phyloP scores from a whole-genome alignment of 345 rosid species.

The Salix dunnii region DNA sequence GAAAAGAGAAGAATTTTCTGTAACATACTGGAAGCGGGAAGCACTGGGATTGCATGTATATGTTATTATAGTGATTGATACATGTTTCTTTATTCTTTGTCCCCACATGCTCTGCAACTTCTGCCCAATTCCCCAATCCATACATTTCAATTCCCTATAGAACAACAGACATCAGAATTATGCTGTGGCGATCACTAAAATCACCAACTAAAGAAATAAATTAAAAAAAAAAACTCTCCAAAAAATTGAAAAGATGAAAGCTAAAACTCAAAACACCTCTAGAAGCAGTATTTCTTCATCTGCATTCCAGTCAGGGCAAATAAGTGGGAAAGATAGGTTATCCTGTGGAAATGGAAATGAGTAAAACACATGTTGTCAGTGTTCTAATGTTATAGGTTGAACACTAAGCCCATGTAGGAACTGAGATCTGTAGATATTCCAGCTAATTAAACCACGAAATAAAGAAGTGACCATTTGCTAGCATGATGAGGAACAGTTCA shows the following conservation, averaged over 20 bases:
- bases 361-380: background rate
- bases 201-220: background rate
- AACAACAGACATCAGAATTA: background rate
- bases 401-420: background rate
- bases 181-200: background rate
- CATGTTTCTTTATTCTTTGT: slow-evolving; percentile 90
- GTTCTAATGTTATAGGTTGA: background rate
- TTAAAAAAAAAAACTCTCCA: background rate
- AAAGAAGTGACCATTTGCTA: background rate
- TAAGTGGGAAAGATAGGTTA: slow-evolving; percentile 78
- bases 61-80: slow-evolving; percentile 67
- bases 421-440: background rate
- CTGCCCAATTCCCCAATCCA: slow-evolving; percentile 96
- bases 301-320: slow-evolving; percentile 95
- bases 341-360: slow-evolving; percentile 51
- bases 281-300: slow-evolving; percentile 95
- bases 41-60: slow-evolving; percentile 74
- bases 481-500: background rate
- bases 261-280: slow-evolving; percentile 50
- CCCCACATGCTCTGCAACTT: slow-evolving; percentile 96
- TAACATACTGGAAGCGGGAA: slow-evolving; percentile 87
- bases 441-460: background rate
- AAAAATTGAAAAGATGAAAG: background rate
- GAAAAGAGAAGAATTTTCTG: slow-evolving; percentile 10
- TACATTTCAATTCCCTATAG: slow-evolving; percentile 95